These are phyloP conservation scores for Hemileia vastatrix DNA, from an alignment of 1,284 basidiomycete genomes.

Conservation along the genomic window DNA sequence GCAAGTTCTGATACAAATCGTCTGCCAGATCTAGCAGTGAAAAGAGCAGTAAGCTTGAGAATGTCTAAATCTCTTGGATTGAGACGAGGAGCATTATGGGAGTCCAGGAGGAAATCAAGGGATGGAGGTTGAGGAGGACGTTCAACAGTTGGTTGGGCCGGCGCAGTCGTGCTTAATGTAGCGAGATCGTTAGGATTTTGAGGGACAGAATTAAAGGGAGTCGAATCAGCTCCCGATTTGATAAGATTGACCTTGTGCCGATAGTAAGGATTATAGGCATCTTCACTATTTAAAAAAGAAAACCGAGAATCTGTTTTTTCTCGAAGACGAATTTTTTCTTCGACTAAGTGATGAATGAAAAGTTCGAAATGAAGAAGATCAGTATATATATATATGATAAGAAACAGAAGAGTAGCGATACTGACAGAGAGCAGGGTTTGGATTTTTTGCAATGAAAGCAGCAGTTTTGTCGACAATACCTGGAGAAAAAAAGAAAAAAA, in stretches of 20 bases:
- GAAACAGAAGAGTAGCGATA: background rate
- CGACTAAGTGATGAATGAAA: conserved; percentile 50
- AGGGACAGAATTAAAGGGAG: conserved; percentile 19
- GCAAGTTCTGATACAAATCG: conserved; percentile 76
- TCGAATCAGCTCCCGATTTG: conserved; percentile 56
- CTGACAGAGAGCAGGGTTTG: conserved; percentile 62
- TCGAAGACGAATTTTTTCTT: conserved; percentile 88
- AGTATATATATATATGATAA: background rate
- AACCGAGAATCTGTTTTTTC: conserved; percentile 92
- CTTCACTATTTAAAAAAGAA: conserved; percentile 79
- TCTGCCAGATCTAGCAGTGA: conserved; percentile 83
- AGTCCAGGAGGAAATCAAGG: conserved; percentile 13
- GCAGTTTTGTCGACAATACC: conserved; percentile 96
- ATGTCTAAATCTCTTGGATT: conserved; percentile 39
- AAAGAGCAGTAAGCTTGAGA: conserved; percentile 70
- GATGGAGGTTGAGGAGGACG: conserved; percentile 25
- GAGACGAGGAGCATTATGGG: conserved; percentile 12
- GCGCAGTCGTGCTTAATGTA: conserved; percentile 29
- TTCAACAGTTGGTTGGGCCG: conserved; percentile 26
- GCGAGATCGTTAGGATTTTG: conserved; percentile 47
- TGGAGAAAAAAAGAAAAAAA: conserved; percentile 36
- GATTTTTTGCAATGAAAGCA: conserved; percentile 78
- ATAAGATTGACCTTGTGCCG: conserved; percentile 73
- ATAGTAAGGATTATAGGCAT: conserved; percentile 97
- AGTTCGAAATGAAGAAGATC: background rate